Evolutionary conservation across 179 eudicot species (phyloP), one percentile per base, ranked within the genome.

Genomic region (Actinidia arguta): DNA sequence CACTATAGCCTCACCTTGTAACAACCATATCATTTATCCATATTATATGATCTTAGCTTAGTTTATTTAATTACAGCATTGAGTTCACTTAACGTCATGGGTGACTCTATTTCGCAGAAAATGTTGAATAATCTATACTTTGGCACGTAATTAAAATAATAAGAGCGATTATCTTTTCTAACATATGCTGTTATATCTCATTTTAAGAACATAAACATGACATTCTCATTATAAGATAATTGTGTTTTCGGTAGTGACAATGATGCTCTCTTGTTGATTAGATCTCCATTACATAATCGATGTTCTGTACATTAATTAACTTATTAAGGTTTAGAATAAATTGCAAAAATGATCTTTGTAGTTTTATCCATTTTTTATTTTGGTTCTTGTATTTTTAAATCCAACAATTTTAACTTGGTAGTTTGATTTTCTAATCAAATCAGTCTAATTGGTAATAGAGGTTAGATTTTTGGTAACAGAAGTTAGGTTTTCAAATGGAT

Each of bases 81-180:
- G 27, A 75, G 58, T 36, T 63, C 73, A 44, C 47, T 72, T 81
- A 42, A 46, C 68, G 80, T 75, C 80, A 82, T 68, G 76, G 69
- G 76, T 76, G 84, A 78, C 72, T 72, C 42, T 48, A 24, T 17
- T 61, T 54, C 70, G 13, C 64, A 31, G 10, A 48, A 74, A 73
- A 81, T 48, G 73, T 13, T 5, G 82, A 74, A 4, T 56, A 27
- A 12, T 10, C 6, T 76, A 73, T 73, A 25, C n/a, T 36, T 67
- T 62, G 20, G 0, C 0, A 55, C 17, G 4, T n/a, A n/a, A n/a
- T n/a, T 55, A 55, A 12, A 55, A 9, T 1, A 11, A 4, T 11
- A 12, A n/a, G n/a, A 47, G 67, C 9, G 78, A 64, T 63, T 74
- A 42, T 78, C 58, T 56, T 42, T 64, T 56, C 22, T 79, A 44